Evolutionary conservation across 177 flowering plant species (phyloP).

Genomic region (Vitis hybrid): DNA sequence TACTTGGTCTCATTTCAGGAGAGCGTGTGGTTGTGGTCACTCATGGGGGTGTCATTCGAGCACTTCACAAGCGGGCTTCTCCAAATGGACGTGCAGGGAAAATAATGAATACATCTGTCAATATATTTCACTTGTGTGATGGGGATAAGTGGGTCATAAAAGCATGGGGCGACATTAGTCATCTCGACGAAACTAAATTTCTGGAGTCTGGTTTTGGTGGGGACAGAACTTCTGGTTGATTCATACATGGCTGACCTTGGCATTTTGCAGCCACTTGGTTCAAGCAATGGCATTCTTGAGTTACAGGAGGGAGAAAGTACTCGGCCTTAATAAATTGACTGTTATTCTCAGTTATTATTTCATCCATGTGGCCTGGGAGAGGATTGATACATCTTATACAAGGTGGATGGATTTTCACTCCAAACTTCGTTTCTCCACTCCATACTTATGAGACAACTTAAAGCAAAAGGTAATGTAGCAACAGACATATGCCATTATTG

Average conservation of each 20-base stretch:
- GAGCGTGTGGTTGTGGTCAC: constrained; percentile 78
- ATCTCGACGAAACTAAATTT: constrained; percentile 56
- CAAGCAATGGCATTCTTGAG: not conserved
- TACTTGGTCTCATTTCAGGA: constrained; percentile 40
- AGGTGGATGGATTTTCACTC: not conserved
- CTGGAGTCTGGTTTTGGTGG: constrained; percentile 79
- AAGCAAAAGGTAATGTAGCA: too few species aligned
- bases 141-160: constrained; percentile 57
- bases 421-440: not conserved
- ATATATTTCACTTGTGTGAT: constrained; percentile 57
- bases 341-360: not conserved
- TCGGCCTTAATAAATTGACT: not conserved
- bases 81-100: constrained; percentile 47
- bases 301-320: not conserved
- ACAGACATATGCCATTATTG: too few species aligned
- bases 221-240: constrained; percentile 67
- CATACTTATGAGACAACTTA: too few species aligned
- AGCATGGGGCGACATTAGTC: constrained; percentile 78
- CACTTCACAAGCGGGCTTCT: constrained; percentile 57
- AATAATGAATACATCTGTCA: constrained; percentile 69
- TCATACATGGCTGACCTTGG: not conserved
- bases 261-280: not conserved
- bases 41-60: constrained; percentile 74
- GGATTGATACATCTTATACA: not conserved
- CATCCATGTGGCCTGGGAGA: constrained; percentile 8